These are phyloP conservation scores for Plasmodium reichenowi DNA, from an alignment of 169 alveolate genomes.

Conservation along the genomic window DNA sequence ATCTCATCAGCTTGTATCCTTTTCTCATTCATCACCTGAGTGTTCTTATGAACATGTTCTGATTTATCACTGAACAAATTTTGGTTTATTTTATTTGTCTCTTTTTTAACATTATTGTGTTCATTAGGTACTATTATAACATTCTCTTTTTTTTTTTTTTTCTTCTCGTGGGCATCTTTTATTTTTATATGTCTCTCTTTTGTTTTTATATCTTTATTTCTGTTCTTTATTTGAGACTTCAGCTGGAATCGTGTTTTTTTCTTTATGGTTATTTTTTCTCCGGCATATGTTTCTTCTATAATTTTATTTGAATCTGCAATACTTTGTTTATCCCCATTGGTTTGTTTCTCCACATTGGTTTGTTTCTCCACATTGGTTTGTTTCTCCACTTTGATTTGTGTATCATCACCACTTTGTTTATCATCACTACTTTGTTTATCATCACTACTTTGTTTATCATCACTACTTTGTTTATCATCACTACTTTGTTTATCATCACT, in stretches of 20 bases:
- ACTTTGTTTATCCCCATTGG: not conserved
- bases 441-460: no score
- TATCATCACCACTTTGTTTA: not conserved
- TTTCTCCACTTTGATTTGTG: not conserved
- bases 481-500: not conserved
- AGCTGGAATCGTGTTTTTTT: not conserved
- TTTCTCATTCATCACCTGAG: not conserved
- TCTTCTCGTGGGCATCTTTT: not conserved
- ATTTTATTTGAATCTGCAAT: no score
- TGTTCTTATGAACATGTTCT: constrained; percentile 2
- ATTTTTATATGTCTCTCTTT: not conserved
- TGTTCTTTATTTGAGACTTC: not conserved
- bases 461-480: not conserved
- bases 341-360: not conserved
- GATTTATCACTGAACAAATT: not conserved
- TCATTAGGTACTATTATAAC: not conserved
- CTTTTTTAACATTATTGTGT: constrained; percentile 1
- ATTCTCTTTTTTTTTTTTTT: not conserved
- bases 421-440: no score
- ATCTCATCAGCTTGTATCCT: constrained; percentile 18
- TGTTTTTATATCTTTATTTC: not conserved
- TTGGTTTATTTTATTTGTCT: not conserved
- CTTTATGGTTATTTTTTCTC: not conserved
- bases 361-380: constrained; percentile 4
- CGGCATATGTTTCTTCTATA: not conserved